phyloP scores from a whole-genome alignment of 257 asterid species.

The Solanum paucissectum region DNA sequence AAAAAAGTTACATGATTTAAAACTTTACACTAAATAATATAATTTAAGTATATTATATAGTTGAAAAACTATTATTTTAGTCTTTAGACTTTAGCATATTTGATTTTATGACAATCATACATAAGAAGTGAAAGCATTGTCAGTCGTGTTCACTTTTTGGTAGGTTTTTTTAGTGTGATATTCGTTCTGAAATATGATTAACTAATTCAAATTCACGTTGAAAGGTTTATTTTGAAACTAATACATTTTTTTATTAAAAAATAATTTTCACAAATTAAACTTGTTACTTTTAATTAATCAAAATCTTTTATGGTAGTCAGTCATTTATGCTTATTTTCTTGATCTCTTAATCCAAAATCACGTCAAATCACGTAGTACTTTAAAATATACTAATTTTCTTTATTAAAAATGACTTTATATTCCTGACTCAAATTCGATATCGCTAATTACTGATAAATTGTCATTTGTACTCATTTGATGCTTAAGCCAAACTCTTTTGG shows the following conservation, averaged over 20 bases:
- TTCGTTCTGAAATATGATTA: not conserved
- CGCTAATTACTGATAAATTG: not conserved
- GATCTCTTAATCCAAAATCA: not conserved
- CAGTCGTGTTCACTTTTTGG: not conserved
- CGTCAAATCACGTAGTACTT: not conserved
- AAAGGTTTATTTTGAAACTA: not conserved
- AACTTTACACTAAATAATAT: not conserved
- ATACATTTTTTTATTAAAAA: not conserved
- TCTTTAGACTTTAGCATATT: not conserved
- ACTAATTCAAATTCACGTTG: not conserved
- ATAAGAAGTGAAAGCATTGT: not conserved
- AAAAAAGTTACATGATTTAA: not conserved
- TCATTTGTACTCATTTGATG: not conserved
- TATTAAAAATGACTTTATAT: not conserved
- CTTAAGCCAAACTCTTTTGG: not conserved
- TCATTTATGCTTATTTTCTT: not conserved
- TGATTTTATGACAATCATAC: not conserved
- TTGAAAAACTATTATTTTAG: not conserved
- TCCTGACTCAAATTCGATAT: not conserved
- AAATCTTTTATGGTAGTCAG: not conserved
- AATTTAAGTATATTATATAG: not conserved
- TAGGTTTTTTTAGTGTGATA: not conserved
- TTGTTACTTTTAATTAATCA: fast-evolving
- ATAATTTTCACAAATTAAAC: not conserved
- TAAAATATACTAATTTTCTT: not conserved